Base-by-base conservation (phyloP, 2,329 filamentous ascomycete genomes). In the Magnaporthales sp. region DNA sequence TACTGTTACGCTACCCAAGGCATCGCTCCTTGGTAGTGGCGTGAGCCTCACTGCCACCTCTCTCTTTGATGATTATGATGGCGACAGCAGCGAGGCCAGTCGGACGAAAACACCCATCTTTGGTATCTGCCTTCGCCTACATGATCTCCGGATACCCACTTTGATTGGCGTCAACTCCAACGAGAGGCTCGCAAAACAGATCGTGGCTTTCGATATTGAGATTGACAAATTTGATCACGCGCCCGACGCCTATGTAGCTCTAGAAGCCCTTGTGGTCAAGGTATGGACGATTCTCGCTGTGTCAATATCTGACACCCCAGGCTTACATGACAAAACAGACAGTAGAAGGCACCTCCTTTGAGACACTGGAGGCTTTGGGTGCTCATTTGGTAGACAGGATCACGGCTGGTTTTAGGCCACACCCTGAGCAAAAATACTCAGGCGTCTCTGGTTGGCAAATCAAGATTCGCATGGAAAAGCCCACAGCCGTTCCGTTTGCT, bases 121-220 rank as follows among this genome's bases (percentile, higher is more conserved):
- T 69, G 69, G 68, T 67, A 29, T 62, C 7, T 26, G 67, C 54
- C 74, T 90, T 62, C 79, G 80, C 51, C 74, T 92, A 9, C 81
- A 83, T 62, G 81, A 84, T 24, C 74, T 93, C 64, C 82, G 81
- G 51, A 81, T 92, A 10, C 88, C 90, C 29, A 87, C 86, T 32
- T 75, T 93, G 64, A 85, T 93, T 62, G 91, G 91, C 0, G 84
- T 93, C 30, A 92, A 93, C 72, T 75, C 79, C 26, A 90, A 92
- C 71, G 91, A 93, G 80, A 80, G 91, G 69, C 70, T 77, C 46
- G 83, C 81, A 3, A 90, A 86, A 76, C 90, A 93, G 77, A 83
- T 89, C 65, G 83, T 92, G 1, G 77, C 89, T 19, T 82, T 85
- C 10, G 88, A 84, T 67, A 74, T 91, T 11, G 84, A 86, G 74